Evolutionary conservation across 2,329 filamentous ascomycete genomes (phyloP).

Genomic region (Periglandula ipomoeae): DNA sequence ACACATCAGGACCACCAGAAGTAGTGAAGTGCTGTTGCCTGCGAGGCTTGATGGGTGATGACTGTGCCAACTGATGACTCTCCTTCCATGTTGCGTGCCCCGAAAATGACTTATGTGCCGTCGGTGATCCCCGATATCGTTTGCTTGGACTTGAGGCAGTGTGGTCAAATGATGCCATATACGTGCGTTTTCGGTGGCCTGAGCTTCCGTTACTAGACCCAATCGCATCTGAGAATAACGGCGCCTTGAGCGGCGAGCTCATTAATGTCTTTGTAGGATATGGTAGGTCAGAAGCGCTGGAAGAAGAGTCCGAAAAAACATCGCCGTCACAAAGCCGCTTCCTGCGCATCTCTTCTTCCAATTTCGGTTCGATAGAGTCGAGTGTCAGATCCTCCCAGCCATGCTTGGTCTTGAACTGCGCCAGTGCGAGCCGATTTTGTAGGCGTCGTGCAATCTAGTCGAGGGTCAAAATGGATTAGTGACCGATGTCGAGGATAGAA

Average conservation of each 20-base stretch:
- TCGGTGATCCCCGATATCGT: constrained; percentile 56
- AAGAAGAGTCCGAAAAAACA: constrained; percentile 78
- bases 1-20: constrained; percentile 60
- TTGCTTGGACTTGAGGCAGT: constrained; percentile 52
- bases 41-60: constrained; percentile 73
- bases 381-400: constrained; percentile 88
- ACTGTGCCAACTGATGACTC: constrained; percentile 67
- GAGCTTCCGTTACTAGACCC: constrained; percentile 60
- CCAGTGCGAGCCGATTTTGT: constrained; percentile 87
- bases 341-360: constrained; percentile 69
- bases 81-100: constrained; percentile 63
- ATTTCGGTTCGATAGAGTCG: constrained; percentile 74
- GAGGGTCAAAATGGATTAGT: neutral
- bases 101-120: constrained; percentile 48
- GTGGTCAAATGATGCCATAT: constrained; percentile 49
- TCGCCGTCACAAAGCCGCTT: constrained; percentile 64
- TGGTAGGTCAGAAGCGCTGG: constrained; percentile 68
- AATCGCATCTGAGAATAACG: constrained; percentile 77
- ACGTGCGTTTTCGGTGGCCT: constrained; percentile 56
- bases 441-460: constrained; percentile 80
- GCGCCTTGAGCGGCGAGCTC: constrained; percentile 76
- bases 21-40: constrained; percentile 68
- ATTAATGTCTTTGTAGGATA: constrained; percentile 61
- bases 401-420: constrained; percentile 95
- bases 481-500: neutral